A percentile compares a stretch with the other conserved stretches of the same genome.
phyloP scores from a whole-genome alignment of 192 early-diverging fungal species.

The Coemansia sp. region DNA sequence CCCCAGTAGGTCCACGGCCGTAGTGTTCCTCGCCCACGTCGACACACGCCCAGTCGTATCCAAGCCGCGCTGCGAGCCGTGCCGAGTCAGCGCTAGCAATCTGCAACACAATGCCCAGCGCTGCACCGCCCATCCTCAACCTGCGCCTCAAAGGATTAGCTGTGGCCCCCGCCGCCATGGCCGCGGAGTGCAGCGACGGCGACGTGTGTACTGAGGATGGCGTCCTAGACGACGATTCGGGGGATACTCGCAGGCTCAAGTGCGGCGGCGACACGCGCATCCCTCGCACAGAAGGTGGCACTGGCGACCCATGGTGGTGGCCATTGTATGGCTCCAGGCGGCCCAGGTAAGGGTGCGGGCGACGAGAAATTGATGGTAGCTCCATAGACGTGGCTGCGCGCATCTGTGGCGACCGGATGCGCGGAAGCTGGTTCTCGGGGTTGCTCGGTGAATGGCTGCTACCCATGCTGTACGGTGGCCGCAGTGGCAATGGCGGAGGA shows the following conservation, averaged over 20 bases:
- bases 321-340: slow-evolving; percentile 5
- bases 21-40: slow-evolving; percentile 29
- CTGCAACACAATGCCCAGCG: slow-evolving; percentile 39
- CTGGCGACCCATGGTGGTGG: slow-evolving; percentile 2
- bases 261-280: not conserved
- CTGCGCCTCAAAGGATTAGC: slow-evolving; percentile 16
- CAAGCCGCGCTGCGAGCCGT: slow-evolving; percentile 24
- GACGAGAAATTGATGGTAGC: slow-evolving; percentile 31
- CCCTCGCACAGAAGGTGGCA: not conserved
- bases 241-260: not conserved
- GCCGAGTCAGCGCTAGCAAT: slow-evolving; percentile 42
- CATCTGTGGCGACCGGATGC: slow-evolving; percentile 36
- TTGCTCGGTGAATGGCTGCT: slow-evolving; percentile 18
- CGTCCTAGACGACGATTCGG: not conserved
- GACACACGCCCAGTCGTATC: slow-evolving; percentile 49
- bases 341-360: slow-evolving; percentile 35
- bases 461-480: slow-evolving; percentile 29
- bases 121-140: slow-evolving; percentile 16
- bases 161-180: not conserved
- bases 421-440: slow-evolving; percentile 29
- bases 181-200: slow-evolving; percentile 1
- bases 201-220: not conserved
- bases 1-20: slow-evolving; percentile 18
- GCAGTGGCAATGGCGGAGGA: slow-evolving; percentile 11
- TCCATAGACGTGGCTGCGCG: slow-evolving; percentile 27